These are phyloP conservation scores for Fusarium nodosum DNA, from an alignment of 2,329 filamentous ascomycete species.

Conservation along the genomic window DNA sequence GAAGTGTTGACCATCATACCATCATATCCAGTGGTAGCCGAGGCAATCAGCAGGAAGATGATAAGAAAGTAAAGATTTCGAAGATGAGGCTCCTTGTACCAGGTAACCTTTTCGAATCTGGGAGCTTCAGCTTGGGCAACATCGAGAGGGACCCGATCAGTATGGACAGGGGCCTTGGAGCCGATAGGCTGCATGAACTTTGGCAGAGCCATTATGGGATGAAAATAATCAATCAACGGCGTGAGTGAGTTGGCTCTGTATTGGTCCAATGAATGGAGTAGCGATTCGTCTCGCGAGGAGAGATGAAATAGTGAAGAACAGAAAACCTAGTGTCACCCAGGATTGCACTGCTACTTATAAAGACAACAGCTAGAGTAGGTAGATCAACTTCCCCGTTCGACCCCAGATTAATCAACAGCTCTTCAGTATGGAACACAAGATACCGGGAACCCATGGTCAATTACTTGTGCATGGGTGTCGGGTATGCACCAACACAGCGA, in stretches of 20 bases:
- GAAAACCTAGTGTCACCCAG: constrained; percentile 20
- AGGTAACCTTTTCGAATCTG: constrained; percentile 67
- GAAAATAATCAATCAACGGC: constrained; percentile 6
- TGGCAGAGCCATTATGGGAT: constrained; percentile 44
- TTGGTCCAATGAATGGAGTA: constrained; percentile 11
- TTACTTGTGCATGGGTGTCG: constrained; percentile 19
- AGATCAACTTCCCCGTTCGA: constrained; percentile 5
- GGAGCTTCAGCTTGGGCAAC: constrained; percentile 61
- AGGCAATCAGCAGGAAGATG: constrained; percentile 69
- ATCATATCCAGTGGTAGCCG: constrained; percentile 73
- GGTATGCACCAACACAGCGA: constrained; percentile 35
- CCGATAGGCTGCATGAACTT: constrained; percentile 46
- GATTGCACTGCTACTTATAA: constrained; percentile 46
- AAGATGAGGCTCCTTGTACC: constrained; percentile 69
- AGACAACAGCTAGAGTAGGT: constrained; percentile 12
- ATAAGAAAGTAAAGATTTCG: constrained; percentile 68
- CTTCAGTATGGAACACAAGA: constrained; percentile 21
- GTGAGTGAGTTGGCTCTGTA: constrained; percentile 14
- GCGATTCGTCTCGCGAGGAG: constrained; percentile 34
- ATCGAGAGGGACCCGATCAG: constrained; percentile 47
- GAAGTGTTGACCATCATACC: constrained; percentile 72
- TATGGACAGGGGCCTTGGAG: constrained; percentile 38
- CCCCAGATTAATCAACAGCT: constrained; percentile 21
- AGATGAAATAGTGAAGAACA: constrained; percentile 26
- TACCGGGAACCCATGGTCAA: constrained; percentile 1